Base-by-base conservation (phyloP, 768 basidiomycete genomes). In the Termitomyces titanicus region DNA sequence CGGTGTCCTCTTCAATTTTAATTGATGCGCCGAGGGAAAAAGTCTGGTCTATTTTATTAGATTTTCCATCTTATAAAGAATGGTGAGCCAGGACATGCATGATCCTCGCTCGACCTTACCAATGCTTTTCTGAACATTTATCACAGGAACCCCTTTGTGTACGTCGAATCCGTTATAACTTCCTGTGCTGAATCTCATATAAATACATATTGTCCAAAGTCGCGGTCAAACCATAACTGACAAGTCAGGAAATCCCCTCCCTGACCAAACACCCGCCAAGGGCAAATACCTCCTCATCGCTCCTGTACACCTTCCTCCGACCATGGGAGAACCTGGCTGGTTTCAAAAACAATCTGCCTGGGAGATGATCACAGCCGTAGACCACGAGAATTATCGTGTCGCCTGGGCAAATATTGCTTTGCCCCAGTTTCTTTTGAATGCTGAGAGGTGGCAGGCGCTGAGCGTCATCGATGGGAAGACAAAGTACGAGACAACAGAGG, bases 61-160 rank as follows among this genome's bases (percentile, higher is more conserved):
- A 88, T 65, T 88, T 89, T 68, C 64, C 70, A 2, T 75, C 78
- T 5, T 89, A 89, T 60, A 72, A 72, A 17, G 72, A 84, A 69
- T 90, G 88, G 88, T 84, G 65, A 54, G 34, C n/a, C n/a, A n/a
- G n/a, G n/a, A n/a, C n/a, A n/a, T n/a, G n/a, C 20, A 47, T 38
- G 35, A 27, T 34, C 40, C 17, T 46, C 24, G 35, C 27, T 13
- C 10, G 12, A 49, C 27, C 12, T n/a, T 7, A 24, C 12, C 8
- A 13, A 7, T 29, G 11, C 22, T 9, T 37, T 43, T 27, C 48
- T 40, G 44, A 34, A 15, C 37, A 31, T 34, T 10, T 22, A 34
- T 17, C 25, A 22, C 56, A 88, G 86, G 86, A 88, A 88, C 61
- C 75, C 85, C 5, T 88, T 86, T 53, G 78, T 82, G 86, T 85